phyloP scores from a whole-genome alignment of 1,284 basidiomycete genomes.

The Malassezia pachydermatis region DNA sequence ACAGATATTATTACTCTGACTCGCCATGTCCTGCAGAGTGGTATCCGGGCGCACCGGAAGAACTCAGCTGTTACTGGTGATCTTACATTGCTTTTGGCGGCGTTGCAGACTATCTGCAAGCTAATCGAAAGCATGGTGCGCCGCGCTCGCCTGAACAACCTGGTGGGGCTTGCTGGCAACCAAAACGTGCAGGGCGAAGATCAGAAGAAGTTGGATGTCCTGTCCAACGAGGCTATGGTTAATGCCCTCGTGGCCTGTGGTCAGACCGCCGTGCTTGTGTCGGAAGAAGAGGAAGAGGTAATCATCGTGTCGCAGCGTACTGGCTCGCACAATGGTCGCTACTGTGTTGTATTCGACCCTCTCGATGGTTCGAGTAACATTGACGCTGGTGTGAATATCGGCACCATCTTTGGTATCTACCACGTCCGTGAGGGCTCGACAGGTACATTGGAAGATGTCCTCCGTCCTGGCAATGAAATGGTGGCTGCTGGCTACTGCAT shows the following conservation, averaged over 20 bases:
- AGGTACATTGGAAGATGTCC: slow-evolving; percentile 72
- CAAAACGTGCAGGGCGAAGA: slow-evolving; percentile 97
- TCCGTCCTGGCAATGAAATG: slow-evolving; percentile 91
- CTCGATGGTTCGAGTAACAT: slow-evolving; percentile 97
- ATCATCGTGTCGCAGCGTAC: slow-evolving; percentile 67
- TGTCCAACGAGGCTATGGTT: slow-evolving; percentile 99
- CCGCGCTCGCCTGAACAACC: slow-evolving; percentile 90
- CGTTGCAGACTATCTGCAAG: slow-evolving; percentile 71
- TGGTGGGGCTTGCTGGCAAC: slow-evolving; percentile 92
- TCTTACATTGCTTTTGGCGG: slow-evolving; percentile 82
- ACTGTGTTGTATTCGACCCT: slow-evolving; percentile 95
- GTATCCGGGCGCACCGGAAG: slow-evolving; percentile 18
- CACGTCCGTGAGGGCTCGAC: slow-evolving; percentile 63
- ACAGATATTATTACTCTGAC: slow-evolving; percentile 47
- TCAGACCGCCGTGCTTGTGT: slow-evolving; percentile 90
- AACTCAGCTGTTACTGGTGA: slow-evolving; percentile 57
- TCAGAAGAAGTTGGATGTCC: slow-evolving; percentile 96
- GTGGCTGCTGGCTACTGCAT: slow-evolving; percentile 72
- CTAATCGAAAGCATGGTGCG: slow-evolving; percentile 98
- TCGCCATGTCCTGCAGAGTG: slow-evolving; percentile 44
- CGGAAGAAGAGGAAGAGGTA: slow-evolving; percentile 86
- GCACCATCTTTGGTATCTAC: slow-evolving; percentile 98
- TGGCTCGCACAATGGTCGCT: slow-evolving; percentile 50
- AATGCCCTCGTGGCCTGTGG: slow-evolving; percentile 79
- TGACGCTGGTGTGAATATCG: slow-evolving; percentile 99